Evolutionary conservation across 192 early-diverging fungal species (phyloP), one percentile per base, ranked within the genome.

Genomic region (Backusella luteola): DNA sequence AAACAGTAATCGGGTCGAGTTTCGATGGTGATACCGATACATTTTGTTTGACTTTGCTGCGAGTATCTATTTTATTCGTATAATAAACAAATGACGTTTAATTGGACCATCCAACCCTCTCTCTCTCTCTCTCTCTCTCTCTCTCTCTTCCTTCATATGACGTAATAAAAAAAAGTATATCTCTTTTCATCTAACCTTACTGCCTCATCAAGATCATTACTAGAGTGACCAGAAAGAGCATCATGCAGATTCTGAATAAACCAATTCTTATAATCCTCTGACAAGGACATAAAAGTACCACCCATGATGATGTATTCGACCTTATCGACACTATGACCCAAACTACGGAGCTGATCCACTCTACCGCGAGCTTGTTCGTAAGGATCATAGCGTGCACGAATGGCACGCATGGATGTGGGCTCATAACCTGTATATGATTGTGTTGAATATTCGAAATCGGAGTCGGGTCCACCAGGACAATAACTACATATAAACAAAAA

Each of bases 401-500:
- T 99, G 4, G 98, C 98, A 39, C 98, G 92, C 98, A 99, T 99
- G 70, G 91, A 94, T 3, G 98, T 99, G 5, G 98, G 98, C 80
- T 99, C 98, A 84, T 99, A 99, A 36, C 98, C 98, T 29, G 98
- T 99, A 75, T 99, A 99, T n/a, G 97, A 99, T 83, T 99, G 98
- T 63, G 98, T 99, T 56, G 96, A 97, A 85, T 99, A 99, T 85
- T 99, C 98, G 81, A 99, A 99, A 81, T 99, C 98, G 6, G 96
- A 98, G 80, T 99, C 98, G 3, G 98, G 98, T 0, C 98, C 98
- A 67, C 97, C 97, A 21, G 97, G 97, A 77, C 97, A 96, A 84
- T 97, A 94, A 17, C 90, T 91, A 76, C 19, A 69, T 35, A n/a
- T 26, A 35, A 35, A 19, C 29, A 46, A 42, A 72, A 71, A 36